A percentile compares a stretch with the other conserved stretches of the same genome.
phyloP scores from a whole-genome alignment of 169 alveolate genomes.

The Plasmodium chabaudi region DNA sequence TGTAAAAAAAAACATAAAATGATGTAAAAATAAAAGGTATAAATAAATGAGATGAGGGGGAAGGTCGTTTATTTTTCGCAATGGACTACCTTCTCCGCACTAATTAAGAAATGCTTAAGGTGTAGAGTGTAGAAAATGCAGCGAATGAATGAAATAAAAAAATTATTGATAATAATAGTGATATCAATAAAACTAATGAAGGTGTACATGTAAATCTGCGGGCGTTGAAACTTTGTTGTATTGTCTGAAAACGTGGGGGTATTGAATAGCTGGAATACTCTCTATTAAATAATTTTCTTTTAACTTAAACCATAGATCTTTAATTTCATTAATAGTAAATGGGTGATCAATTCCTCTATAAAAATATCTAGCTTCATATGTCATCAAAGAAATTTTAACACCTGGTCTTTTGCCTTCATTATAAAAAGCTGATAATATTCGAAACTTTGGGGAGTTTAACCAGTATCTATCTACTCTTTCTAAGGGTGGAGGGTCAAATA shows the following conservation, averaged over 20 bases:
- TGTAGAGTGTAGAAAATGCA: no score
- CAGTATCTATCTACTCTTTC: conserved; percentile 90
- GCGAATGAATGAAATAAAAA: not conserved
- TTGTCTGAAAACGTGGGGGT: conserved; percentile 91
- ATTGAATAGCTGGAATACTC: conserved; percentile 89
- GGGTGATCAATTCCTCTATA: conserved; percentile 91
- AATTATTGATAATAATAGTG: not conserved
- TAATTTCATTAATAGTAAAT: conserved; percentile 88
- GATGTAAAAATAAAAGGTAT: not conserved
- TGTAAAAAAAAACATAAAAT: not conserved
- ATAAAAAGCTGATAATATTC: conserved; percentile 90
- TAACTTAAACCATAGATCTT: conserved; percentile 88
- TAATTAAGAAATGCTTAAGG: no score
- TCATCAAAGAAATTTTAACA: conserved; percentile 86
- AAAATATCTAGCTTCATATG: conserved; percentile 90
- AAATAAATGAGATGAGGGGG: not conserved
- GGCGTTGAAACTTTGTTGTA: conserved; percentile 85
- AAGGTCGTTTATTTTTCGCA: not conserved
- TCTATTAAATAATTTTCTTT: conserved; percentile 88
- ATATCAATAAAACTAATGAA: conserved; percentile 71
- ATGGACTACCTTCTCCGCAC: no score
- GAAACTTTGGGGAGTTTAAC: conserved; percentile 89
- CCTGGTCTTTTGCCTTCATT: conserved; percentile 92
- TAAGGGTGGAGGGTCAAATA: conserved; percentile 90
- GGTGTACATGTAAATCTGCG: conserved; percentile 82